Base-by-base conservation (phyloP, 2,329 filamentous ascomycete genomes). In the Fusarium marasasianum region DNA sequence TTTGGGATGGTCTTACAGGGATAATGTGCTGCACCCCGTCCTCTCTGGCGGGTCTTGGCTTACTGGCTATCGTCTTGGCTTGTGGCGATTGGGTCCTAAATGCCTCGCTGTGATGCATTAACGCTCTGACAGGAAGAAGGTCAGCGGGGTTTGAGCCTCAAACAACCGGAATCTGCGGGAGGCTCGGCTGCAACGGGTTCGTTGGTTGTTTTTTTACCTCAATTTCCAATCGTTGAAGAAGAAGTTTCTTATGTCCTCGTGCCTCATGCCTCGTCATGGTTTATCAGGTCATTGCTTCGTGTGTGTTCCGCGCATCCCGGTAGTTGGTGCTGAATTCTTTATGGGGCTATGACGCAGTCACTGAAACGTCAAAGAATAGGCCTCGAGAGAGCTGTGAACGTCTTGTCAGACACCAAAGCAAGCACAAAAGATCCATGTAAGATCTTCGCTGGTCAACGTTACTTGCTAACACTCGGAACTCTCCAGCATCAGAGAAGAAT, bases 291-390 rank as follows among this genome's bases (percentile, higher is more conserved):
- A 69, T 45, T 44, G n/a, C 26, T 50, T 44, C 33, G 63, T 45
- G 50, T 68, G 50, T 72, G 37, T 56, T 68, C 72, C 72, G 63
- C 31, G 20, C 55, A 72, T 72, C 63, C 72, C 72, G 72, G 63
- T 35, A 62, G 20, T 72, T 68, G 51, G 60, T 60, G 33, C 40
- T 48, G 43, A 54, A 43, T 55, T 66, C 64, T 58, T 50, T 45
- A 75, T 47, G 63, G 71, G 68, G 72, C 72, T 66, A 74, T 74
- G 72, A 74, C 72, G 72, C 72, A 74, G 65, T 38, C 38, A 55
- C 37, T 69, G 58, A 66, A 69, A 64, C 67, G 58, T 72, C 47
- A 47, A 57, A 66, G 50, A 61, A 51, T 22, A 51, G 41, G 33
- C 55, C 58, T 48, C 40, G 24, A 44, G 22, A 24, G 11, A 14